phyloP scores from a whole-genome alignment of 768 basidiomycete species.

The Tylopilus cervinicoccineus region DNA sequence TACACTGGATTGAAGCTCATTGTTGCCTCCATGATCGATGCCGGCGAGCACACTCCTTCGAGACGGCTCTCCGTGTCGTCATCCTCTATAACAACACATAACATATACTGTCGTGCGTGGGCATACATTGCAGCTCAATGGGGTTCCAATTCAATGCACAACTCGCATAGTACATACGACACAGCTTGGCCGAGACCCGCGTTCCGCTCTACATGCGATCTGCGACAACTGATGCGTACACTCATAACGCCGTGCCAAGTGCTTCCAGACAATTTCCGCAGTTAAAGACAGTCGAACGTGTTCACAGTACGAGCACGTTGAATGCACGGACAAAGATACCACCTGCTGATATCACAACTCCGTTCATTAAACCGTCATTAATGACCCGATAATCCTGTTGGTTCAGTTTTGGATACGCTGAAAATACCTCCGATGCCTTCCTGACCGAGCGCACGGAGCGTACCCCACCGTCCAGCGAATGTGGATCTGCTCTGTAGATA shows the following conservation, averaged over 20 bases:
- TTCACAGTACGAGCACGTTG: conserved; percentile 4
- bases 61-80: too few relatives aligned
- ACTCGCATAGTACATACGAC: conserved; percentile 5
- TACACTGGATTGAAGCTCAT: not conserved
- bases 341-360: conserved; percentile 12
- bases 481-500: conserved; percentile 44
- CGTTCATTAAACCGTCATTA: conserved; percentile 28
- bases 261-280: conserved; percentile 21
- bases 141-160: conserved; percentile 16
- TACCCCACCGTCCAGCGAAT: conserved; percentile 54
- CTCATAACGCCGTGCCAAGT: conserved; percentile 15
- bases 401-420: conserved; percentile 46
- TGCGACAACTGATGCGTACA: conserved; percentile 2
- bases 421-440: conserved; percentile 50
- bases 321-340: not conserved
- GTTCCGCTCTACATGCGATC: conserved; percentile 18
- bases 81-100: too few relatives aligned
- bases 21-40: conserved; percentile 2
- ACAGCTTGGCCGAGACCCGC: conserved; percentile 12
- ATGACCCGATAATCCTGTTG: conserved; percentile 27
- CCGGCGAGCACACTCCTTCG: conserved; percentile 5
- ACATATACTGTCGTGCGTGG: conserved; percentile 9
- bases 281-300: conserved; percentile 12
- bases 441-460: conserved; percentile 31
- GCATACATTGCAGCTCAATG: conserved; percentile 7